A percentile compares a stretch with the other conserved stretches of the same genome.
These are phyloP conservation scores for Starmera stellimalicola DNA, from an alignment of 1,139 yeast genomes.

Conservation along the genomic window DNA sequence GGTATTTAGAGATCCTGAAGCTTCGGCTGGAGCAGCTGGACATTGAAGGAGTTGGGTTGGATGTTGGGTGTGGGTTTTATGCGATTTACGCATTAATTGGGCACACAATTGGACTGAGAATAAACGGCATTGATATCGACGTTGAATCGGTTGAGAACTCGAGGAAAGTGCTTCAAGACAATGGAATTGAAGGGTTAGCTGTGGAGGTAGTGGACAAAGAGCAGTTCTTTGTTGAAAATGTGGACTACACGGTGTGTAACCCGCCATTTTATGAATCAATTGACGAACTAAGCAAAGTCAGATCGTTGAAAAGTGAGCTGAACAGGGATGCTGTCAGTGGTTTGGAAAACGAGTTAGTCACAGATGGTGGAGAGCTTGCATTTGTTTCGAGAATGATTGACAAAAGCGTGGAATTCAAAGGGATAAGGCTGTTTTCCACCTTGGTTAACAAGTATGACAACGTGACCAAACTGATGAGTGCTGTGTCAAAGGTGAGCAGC, in stretches of 20 bases:
- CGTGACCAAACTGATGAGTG: conserved; percentile 15
- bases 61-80: conserved; percentile 32
- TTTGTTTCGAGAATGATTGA: conserved; percentile 25
- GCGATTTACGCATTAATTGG: conserved; percentile 32
- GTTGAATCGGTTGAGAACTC: conserved; percentile 21
- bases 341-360: conserved; percentile 25
- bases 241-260: conserved; percentile 27
- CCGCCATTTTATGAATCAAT: conserved; percentile 34
- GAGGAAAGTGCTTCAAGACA: conserved; percentile 13
- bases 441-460: conserved; percentile 28
- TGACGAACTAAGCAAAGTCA: conserved; percentile 20
- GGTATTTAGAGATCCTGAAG: conserved; percentile 9
- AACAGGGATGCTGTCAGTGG: conserved; percentile 13
- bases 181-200: conserved; percentile 11
- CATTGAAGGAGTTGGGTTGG: conserved; percentile 8
- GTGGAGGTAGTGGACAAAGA: conserved; percentile 3
- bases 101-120: conserved; percentile 15
- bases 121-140: conserved; percentile 31
- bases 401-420: conserved; percentile 18
- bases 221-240: conserved; percentile 3
- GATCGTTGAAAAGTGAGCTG: conserved; percentile 8
- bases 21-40: conserved; percentile 9
- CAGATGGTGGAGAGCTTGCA: conserved; percentile 31
- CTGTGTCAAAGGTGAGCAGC: conserved; percentile 8
- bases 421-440: conserved; percentile 28